Base-by-base conservation (phyloP, 2,329 filamentous ascomycete genomes). In the Exophiala viscosa region DNA sequence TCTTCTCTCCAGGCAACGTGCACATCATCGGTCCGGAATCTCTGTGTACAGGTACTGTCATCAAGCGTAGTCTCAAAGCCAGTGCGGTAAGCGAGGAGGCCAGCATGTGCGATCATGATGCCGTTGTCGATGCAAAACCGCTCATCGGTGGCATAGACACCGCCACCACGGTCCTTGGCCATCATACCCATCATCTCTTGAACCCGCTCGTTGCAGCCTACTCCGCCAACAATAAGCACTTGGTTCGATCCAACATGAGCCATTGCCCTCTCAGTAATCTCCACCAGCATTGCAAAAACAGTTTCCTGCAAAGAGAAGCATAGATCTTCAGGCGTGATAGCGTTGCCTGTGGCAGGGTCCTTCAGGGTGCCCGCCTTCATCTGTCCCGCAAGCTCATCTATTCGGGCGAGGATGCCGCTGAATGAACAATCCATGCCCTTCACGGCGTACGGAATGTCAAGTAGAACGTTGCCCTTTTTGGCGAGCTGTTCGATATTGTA, bases 351-450 rank as follows among this genome's bases (percentile, higher is more conserved):
- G 20, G 79, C 79, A 1, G 73, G 74, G n/a, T 73, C 66, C 10
- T 68, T 72, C 55, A 74, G 76, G 36, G 44, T 64, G 33, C 54
- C 54, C 53, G 57, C 60, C 60, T 74, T 77, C 72, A 90, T 83
- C 69, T 81, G 84, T 50, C 78, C 82, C 1, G 91, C 92, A 41
- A 96, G 76, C 33, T 85, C 78, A 67, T 99, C 93, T 10, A 92
- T 86, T 3, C 83, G 82, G 0, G 88, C 89, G 23, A 99, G 75
- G 59, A 99, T 95, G 1, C 93, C 93, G 2, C 88, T 91, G 72
- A 99, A 97, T 18, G 88, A 93, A 65, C 90, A 95, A 70, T 99
- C 93, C 93, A 99, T 99, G 46, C 93, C 93, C 72, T 99, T 99
- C 59, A 99, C 93, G 2, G 91, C 84, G 67, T 99, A 99, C 1